These are phyloP conservation scores for Aurinia saxatilis DNA, from an alignment of 345 rosid species.

Conservation along the genomic window DNA sequence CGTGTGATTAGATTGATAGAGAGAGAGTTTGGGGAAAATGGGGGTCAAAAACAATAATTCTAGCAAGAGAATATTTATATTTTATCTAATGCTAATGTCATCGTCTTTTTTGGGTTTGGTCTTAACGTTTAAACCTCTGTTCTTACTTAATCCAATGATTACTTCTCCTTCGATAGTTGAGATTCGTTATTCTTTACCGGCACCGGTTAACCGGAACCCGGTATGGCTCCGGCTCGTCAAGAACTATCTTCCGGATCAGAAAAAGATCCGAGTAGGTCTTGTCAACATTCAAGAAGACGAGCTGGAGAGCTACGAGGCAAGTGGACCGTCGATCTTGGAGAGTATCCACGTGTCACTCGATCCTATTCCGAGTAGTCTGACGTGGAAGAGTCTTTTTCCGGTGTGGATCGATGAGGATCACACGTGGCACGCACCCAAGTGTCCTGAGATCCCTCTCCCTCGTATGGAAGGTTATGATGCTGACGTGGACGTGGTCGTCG, in stretches of 20 bases:
- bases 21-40: constrained; percentile 23
- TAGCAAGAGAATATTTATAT: constrained; percentile 29
- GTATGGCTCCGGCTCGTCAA: constrained; percentile 37
- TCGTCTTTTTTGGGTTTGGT: constrained; percentile 32
- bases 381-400: constrained; percentile 64
- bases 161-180: constrained; percentile 13
- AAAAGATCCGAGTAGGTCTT: constrained; percentile 48
- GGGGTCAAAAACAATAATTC: constrained; percentile 23
- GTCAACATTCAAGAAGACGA: constrained; percentile 34
- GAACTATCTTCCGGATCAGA: constrained; percentile 20
- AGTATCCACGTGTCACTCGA: constrained; percentile 37
- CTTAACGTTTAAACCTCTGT: constrained; percentile 25
- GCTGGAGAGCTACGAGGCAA: background rate
- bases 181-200: constrained; percentile 1
- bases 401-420: constrained; percentile 72
- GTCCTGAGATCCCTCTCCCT: constrained; percentile 76
- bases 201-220: constrained; percentile 11
- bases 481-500: constrained; percentile 59
- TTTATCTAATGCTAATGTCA: constrained; percentile 36
- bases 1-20: background rate
- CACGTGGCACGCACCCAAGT: constrained; percentile 25
- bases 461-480: constrained; percentile 16
- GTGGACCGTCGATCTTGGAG: constrained; percentile 11
- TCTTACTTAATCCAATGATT: constrained; percentile 4
- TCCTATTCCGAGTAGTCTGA: constrained; percentile 28